Base-by-base conservation (phyloP, 1,284 basidiomycete genomes). In the Ganoderma meredithae region DNA sequence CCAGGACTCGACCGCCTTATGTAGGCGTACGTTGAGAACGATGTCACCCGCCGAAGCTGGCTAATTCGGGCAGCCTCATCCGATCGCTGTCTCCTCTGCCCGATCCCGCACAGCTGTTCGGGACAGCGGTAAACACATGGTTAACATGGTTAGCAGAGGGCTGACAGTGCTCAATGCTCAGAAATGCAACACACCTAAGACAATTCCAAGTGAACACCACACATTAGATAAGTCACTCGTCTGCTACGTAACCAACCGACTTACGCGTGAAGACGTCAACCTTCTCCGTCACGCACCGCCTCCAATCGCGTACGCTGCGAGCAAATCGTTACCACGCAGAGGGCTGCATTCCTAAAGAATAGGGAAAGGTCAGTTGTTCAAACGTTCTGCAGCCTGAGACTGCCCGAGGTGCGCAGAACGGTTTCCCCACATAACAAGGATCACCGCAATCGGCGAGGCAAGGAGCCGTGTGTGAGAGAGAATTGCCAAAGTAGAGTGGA, bases 51-150 rank as follows among this genome's bases (percentile, higher is more conserved):
- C 36, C n/a, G 36, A 58, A 7, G 56, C 22, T 58, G 36, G 36
- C 56, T 58, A 10, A 7, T 27, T 60, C 39, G 15, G 39, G 36
- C 39, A 60, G 58, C 40, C 36, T 41, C 36, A n/a, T 6, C 39
- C 58, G 58, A 60, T 60, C 58, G 39, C 22, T 17, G 22, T 39
- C 58, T 60, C 22, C 19, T 39, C 55, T 17, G 55, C 33, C 55
- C 17, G 17, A n/a, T 39, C 36, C 41, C 15, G 52, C 52, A 17
- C 9, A 36, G 39, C 22, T 40, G 22, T 40, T 60, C 58, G 33
- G 36, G 36, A 60, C 22, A 41, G 19, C 12, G 36, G 56, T 22
- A 56, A 19, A 56, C 55, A 25, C 47, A 25, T 49, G 47, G 22
- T 49, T 25, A 13, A 25, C 47, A 25, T 49, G 47, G 22, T 49